Conservation (phyloP, 768 basidiomycete genomes). For the Termitomyces sp. region DNA sequence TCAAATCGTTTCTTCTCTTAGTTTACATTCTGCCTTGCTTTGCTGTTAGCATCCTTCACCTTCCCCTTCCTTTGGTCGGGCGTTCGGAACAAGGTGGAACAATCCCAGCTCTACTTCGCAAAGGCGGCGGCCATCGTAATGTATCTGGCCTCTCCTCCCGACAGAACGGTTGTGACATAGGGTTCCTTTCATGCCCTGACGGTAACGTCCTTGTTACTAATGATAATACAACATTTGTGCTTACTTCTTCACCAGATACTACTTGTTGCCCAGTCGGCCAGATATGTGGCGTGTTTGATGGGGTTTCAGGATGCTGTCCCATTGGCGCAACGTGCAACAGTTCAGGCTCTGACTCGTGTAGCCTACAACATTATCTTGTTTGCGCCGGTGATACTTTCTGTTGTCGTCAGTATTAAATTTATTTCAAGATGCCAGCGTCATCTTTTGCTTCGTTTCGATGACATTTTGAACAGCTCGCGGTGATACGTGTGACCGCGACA, state of each 20-base stretch:
- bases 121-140: background rate
- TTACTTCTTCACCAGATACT: background rate
- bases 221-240: background rate
- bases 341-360: background rate
- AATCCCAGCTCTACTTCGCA: slow-evolving; percentile 10
- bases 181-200: slow-evolving; percentile 8
- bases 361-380: background rate
- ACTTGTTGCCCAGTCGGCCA: too few relatives aligned
- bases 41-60: background rate
- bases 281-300: background rate
- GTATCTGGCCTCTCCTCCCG: background rate
- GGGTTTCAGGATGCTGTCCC: background rate
- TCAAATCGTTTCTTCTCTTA: background rate
- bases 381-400: background rate
- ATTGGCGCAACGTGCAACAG: background rate
- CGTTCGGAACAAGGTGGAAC: background rate
- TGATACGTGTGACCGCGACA: background rate
- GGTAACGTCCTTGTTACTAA: background rate
- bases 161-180: background rate
- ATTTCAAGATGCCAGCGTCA: too few relatives aligned
- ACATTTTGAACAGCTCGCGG: background rate
- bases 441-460: too few relatives aligned
- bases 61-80: background rate
- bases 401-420: background rate
- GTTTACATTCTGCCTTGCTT: background rate